Evolutionary conservation across 1,284 basidiomycete genomes (phyloP), one percentile per base, ranked within the genome.

Genomic region (Naganishia sp.): DNA sequence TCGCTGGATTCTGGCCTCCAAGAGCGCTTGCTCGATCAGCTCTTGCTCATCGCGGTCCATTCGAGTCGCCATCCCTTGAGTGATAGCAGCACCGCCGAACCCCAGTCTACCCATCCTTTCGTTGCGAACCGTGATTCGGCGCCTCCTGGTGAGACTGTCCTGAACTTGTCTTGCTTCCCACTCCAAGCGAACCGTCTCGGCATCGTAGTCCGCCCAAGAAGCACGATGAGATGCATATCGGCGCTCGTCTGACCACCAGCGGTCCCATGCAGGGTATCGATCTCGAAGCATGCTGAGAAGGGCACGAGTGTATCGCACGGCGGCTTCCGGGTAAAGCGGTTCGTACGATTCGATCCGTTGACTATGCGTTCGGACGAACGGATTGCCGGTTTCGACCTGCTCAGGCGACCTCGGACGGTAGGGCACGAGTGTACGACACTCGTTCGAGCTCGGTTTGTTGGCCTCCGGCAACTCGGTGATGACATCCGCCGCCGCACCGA

Each of bases 221-320:
- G 28, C 21, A 23, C 58, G 47, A 15, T 41, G 47, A 21, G 39
- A 50, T 13, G 58, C 58, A 47, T 41, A 61, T 9, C 47, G 58
- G 7, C 58, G 47, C 31, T 61, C 58, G 47, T 61, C 58, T 6
- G 58, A 23, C 47, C 47, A 61, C 58, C 58, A 61, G 17, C 58
- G 47, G 47, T 61, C 58, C 58, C 58, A 61, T 2, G 58, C 58
- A 0, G 58, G 58, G 47, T 51, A 61, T 10, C 58, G 58, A 23
- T 61, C 58, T 21, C 28, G 47, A 18, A 61, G 46, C 58, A 61
- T 61, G 39, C 21, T 17, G 47, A 61, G 32, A 1, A 61, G 47
- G 4, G 58, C 58, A 15, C 58, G 58, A 9, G 58, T 61, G 58
- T 61, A 61, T 42, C 58, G 58, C 10, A 23, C 58, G 21, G 47